Percentiles rank a stretch among this genome's conserved stretches.
Conservation (phyloP, 2,329 filamentous ascomycete genomes). For the Fusarium camptoceras region DNA sequence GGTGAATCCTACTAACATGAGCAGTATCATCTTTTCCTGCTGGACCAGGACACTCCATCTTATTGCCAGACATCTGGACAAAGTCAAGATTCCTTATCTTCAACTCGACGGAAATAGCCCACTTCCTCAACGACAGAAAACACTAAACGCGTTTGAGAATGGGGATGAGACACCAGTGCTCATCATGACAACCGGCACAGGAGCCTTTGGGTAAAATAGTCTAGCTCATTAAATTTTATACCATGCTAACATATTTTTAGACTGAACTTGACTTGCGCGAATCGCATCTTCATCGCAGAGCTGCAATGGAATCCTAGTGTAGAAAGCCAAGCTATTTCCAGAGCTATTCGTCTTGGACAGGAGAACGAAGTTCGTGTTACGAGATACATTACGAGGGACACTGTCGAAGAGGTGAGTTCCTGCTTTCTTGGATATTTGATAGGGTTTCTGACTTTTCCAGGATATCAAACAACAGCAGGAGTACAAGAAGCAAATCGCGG, state of each 20-base stretch:
- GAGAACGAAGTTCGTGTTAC: conserved; percentile 56
- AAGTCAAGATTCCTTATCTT: conserved; percentile 46
- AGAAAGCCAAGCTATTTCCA: conserved; percentile 63
- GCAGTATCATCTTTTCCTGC: conserved; percentile 60
- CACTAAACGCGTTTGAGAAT: conserved; percentile 54
- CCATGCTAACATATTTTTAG: conserved; percentile 33
- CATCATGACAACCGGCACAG: conserved; percentile 65
- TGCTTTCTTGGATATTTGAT: accelerated
- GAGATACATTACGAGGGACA: conserved; percentile 58
- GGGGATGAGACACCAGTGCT: conserved; percentile 51
- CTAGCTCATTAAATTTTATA: accelerated
- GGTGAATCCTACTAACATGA: accelerated
- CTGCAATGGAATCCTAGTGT: conserved; percentile 67
- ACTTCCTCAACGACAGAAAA: conserved; percentile 51
- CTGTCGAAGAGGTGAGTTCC: conserved; percentile 56
- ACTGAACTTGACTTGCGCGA: conserved; percentile 61
- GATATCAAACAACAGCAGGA: conserved; percentile 6
- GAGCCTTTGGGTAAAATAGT: conserved; percentile 59
- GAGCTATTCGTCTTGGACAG: conserved; percentile 62
- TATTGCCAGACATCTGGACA: conserved; percentile 47
- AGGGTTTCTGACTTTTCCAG: accelerated
- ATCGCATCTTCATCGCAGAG: conserved; percentile 63
- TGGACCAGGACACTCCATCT: conserved; percentile 59
- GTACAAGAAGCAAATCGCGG: conserved; percentile 19
- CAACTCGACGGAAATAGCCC: conserved; percentile 60